Conservation (phyloP, 2,329 filamentous ascomycete species). For the Myriosclerotinia curreyana region DNA sequence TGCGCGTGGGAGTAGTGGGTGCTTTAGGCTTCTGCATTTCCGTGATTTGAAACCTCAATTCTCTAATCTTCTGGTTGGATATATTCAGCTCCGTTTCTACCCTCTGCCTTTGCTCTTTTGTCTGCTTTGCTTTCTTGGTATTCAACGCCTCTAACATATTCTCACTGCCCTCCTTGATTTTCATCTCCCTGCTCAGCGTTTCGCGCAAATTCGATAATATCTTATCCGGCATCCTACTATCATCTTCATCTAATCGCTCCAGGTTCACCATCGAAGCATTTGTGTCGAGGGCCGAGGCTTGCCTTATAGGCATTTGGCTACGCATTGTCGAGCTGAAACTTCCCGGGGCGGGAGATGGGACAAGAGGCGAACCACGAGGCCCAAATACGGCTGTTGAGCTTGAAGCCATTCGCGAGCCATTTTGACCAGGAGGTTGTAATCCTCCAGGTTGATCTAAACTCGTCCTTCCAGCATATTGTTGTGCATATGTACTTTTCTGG, state of each 20-base stretch:
- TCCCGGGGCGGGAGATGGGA: conserved; percentile 67
- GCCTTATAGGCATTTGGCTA: conserved; percentile 64
- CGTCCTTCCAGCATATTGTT: conserved; percentile 45
- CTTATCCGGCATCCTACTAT: conserved; percentile 62
- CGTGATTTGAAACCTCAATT: conserved; percentile 57
- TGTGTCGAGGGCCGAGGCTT: conserved; percentile 57
- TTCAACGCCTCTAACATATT: conserved; percentile 96
- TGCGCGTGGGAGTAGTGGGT: conserved; percentile 47
- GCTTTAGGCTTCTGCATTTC: conserved; percentile 55
- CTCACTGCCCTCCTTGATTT: conserved; percentile 96
- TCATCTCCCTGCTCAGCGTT: conserved; percentile 88
- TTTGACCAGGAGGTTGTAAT: conserved; percentile 49
- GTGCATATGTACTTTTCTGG: conserved; percentile 50
- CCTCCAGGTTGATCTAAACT: conserved; percentile 56
- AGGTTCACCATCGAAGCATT: conserved; percentile 48
- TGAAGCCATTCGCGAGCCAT: conserved; percentile 50
- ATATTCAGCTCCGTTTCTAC: conserved; percentile 88
- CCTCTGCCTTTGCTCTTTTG: conserved; percentile 74
- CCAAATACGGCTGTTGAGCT: conserved; percentile 59
- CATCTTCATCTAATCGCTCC: conserved; percentile 63
- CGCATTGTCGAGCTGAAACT: conserved; percentile 89
- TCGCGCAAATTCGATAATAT: conserved; percentile 74
- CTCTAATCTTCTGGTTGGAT: conserved; percentile 71
- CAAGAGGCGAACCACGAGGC: conserved; percentile 66
- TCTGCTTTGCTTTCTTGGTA: conserved; percentile 92